A percentile compares a stretch with the other conserved stretches of the same genome.
Conservation (phyloP, 352 stramenopile species). For the Phytophthora sansomeana region DNA sequence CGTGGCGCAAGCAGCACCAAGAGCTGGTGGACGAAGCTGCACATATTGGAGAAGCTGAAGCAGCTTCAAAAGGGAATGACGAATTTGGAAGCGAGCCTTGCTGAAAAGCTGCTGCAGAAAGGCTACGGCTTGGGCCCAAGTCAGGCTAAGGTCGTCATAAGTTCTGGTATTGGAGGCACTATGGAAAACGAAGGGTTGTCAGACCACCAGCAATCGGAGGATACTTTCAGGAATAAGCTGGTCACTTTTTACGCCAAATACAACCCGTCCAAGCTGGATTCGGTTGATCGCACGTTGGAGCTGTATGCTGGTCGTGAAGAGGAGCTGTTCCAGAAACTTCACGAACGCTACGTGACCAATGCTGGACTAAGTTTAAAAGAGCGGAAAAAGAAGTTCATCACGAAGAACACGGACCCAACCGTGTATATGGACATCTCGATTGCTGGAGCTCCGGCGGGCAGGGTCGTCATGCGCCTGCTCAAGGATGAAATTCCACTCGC, state of each 20-base stretch:
- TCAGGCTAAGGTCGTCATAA: slow-evolving; percentile 11
- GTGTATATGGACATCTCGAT: slow-evolving; percentile 97
- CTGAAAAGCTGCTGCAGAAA: slow-evolving; percentile 52
- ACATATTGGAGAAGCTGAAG: slow-evolving; percentile 26
- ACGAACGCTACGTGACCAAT: slow-evolving; percentile 62
- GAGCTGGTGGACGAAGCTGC: slow-evolving; percentile 46
- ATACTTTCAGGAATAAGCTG: slow-evolving; percentile 48
- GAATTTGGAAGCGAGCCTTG: slow-evolving; percentile 40
- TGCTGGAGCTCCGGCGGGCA: slow-evolving; percentile 74
- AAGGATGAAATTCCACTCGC: slow-evolving; percentile 94
- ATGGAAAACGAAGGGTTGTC: background rate
- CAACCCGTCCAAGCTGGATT: slow-evolving; percentile 64
- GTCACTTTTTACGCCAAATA: slow-evolving; percentile 75
- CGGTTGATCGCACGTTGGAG: slow-evolving; percentile 65
- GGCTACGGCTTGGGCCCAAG: slow-evolving; percentile 56
- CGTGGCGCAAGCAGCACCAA: slow-evolving; percentile 67
- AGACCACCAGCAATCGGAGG: background rate
- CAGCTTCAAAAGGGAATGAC: background rate
- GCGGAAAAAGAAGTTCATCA: slow-evolving; percentile 61
- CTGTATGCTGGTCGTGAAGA: slow-evolving; percentile 66
- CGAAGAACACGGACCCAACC: slow-evolving; percentile 74
- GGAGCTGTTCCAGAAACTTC: slow-evolving; percentile 73
- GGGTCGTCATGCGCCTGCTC: slow-evolving; percentile 96
- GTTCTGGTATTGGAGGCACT: background rate
- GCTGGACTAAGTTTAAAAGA: slow-evolving; percentile 42